Conservation (phyloP, 306 rosid genomes). For the Chamaecrista fasciculata region DNA sequence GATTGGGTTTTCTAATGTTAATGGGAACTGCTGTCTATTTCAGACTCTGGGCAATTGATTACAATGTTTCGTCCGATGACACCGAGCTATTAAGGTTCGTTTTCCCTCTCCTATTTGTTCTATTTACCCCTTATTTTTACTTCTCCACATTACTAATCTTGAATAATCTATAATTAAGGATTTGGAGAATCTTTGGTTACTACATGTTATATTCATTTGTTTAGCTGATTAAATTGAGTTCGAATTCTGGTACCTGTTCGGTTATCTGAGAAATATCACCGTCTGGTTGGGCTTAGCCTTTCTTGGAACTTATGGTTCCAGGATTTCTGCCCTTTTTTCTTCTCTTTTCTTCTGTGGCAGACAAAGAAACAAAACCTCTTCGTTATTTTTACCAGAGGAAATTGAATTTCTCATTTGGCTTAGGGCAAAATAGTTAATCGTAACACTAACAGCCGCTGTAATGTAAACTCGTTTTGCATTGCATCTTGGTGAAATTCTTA, state of each 20-base stretch:
- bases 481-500: not conserved
- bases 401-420: not conserved
- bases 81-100: conserved; percentile 52
- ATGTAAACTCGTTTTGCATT: not conserved
- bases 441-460: not conserved
- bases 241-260: not conserved
- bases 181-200: not conserved
- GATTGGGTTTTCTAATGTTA: conserved; percentile 39
- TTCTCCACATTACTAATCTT: not conserved
- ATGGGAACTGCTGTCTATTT: conserved; percentile 52
- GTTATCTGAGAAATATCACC: not conserved
- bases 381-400: not conserved
- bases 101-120: not conserved
- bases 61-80: conserved; percentile 49
- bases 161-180: too few relatives aligned
- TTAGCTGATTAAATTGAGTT: not conserved
- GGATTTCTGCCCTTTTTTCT: not conserved
- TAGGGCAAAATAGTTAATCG: not conserved
- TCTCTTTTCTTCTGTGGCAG: not conserved
- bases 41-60: conserved; percentile 57
- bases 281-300: not conserved
- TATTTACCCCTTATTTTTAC: not conserved
- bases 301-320: not conserved
- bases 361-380: not conserved
- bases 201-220: not conserved